A percentile compares a stretch with the other conserved stretches of the same genome.
Evolutionary conservation across 139 green algal species (phyloP).

Genomic region (Tetratostichococcus sp.): DNA sequence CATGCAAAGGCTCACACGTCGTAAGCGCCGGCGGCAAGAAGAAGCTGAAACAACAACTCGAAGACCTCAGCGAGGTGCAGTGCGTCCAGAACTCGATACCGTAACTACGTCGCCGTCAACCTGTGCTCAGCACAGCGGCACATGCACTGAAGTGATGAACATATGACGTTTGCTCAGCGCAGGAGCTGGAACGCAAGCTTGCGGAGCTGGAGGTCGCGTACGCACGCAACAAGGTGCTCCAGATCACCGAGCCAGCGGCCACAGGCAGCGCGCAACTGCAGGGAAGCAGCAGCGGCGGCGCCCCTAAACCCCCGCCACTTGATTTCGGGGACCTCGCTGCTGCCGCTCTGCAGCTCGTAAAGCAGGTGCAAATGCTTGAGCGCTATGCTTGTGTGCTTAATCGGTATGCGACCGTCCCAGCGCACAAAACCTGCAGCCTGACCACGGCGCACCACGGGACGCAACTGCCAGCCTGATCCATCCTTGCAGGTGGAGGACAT

Average conservation of each 20-base stretch:
- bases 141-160: no score
- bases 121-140: no score
- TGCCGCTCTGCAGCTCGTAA: neutral
- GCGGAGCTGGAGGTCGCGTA: neutral
- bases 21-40: neutral
- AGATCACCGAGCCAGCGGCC: neutral
- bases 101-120: no score
- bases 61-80: neutral
- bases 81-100: neutral
- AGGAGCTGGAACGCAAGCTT: neutral
- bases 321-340: neutral
- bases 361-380: neutral
- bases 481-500: neutral
- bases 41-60: neutral
- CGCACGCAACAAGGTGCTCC: neutral
- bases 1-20: neutral
- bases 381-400: no score
- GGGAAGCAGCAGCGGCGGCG: neutral
- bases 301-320: neutral
- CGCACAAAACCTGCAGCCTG: no score
- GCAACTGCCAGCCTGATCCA: neutral
- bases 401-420: no score
- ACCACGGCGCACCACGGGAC: no score
- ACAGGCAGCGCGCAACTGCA: neutral
- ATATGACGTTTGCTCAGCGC: no score